These are phyloP conservation scores for Ceratobasidium sp. DNA, from an alignment of 1,284 basidiomycete genomes.

Conservation along the genomic window DNA sequence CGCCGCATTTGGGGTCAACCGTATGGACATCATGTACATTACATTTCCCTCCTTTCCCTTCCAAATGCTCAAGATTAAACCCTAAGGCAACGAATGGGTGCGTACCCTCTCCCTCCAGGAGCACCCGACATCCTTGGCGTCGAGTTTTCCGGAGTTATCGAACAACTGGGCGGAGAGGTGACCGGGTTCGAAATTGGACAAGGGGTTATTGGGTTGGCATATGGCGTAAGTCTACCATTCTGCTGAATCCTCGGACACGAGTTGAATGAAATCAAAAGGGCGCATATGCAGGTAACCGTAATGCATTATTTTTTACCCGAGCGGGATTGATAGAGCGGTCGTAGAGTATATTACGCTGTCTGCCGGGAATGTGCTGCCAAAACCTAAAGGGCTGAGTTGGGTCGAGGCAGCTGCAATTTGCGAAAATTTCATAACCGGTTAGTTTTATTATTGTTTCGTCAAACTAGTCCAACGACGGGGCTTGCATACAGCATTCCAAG, in stretches of 20 bases:
- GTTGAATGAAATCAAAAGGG: conserved; percentile 48
- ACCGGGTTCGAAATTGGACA: conserved; percentile 74
- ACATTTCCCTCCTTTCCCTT: background rate
- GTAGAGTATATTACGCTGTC: conserved; percentile 84
- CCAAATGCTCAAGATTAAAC: background rate
- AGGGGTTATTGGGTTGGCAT: conserved; percentile 84
- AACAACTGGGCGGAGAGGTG: conserved; percentile 62
- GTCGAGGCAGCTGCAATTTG: conserved; percentile 84
- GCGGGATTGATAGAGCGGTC: conserved; percentile 60
- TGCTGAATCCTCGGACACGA: background rate
- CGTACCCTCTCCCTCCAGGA: conserved; percentile 80
- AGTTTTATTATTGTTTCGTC: conserved; percentile 41
- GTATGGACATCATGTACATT: conserved; percentile 82
- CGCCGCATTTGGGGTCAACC: conserved; percentile 75
- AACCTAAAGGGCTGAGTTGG: conserved; percentile 80
- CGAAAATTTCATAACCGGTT: conserved; percentile 86
- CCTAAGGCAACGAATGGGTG: conserved; percentile 58
- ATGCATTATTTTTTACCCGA: conserved; percentile 47
- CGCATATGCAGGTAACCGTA: conserved; percentile 62
- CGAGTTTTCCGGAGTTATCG: conserved; percentile 83
- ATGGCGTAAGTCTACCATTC: conserved; percentile 57
- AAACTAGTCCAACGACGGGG: background rate
- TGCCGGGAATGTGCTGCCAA: conserved; percentile 73
- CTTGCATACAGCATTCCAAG: conserved; percentile 72
- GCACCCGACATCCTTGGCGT: conserved; percentile 84